Evolutionary conservation across 179 eudicot species (phyloP), one percentile per base, ranked within the genome.

Genomic region (Pouteria campechiana): DNA sequence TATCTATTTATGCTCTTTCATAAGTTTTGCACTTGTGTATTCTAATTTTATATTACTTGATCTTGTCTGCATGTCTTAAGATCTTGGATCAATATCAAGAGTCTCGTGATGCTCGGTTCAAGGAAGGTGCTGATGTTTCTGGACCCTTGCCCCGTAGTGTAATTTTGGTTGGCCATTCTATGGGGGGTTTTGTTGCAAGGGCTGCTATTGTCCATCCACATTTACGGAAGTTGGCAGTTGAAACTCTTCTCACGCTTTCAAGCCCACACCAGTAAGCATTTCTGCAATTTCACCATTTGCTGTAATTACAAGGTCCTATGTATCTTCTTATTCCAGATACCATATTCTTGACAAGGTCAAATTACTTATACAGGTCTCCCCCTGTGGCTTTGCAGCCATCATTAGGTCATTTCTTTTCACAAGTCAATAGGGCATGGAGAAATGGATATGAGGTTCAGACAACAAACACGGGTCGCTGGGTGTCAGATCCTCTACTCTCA

Each of bases 151-250:
- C 99, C 2, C 69, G 17, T 56, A 92, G 78, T 68, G 99, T 92
- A 30, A 65, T 92, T 65, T 50, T 92, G 64, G 87, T 92, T 61
- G 99, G 99, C 64, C 99, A 92, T 64, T 92, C 99, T 47, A 80
- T 87, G 94, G 99, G 99, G 36, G 99, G 99, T 56, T 92, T 92
- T 75, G 94, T 92, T 58, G 99, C 96, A 44, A 87, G 99, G 76
- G 96, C 96, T 55, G 94, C 94, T 30, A 37, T 61, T 37, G 69
- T 92, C 50, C 92, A 87, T 45, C 93, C 94, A 38, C 61, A 77
- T 58, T 52, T 92, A 39, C 61, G 93, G 55, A 87, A 76, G 60
- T 67, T 71, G 45, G 83, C 94, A 32, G 92, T 92, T 47, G 79
- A 83, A 69, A 92, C 99, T 36, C 42, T 92, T 67, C 54, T 92